phyloP scores from a whole-genome alignment of 805 yeast genomes.

The Brettanomyces sp. region DNA sequence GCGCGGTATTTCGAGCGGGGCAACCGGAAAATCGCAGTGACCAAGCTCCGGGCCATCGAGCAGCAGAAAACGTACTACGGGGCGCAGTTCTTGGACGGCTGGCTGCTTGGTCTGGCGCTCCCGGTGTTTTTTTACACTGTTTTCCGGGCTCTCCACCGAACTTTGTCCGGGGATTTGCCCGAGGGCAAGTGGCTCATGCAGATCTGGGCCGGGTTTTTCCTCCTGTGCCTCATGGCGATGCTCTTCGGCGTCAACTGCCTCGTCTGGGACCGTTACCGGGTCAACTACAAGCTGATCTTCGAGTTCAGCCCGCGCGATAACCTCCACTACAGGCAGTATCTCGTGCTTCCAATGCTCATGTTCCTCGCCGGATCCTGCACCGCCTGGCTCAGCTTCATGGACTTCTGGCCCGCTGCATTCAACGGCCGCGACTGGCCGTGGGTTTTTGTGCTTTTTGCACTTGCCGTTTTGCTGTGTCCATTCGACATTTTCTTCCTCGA shows the following conservation, averaged over 20 bases:
- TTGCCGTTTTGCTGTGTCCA: conserved; percentile 51
- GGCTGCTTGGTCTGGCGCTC: conserved; percentile 58
- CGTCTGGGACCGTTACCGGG: conserved; percentile 65
- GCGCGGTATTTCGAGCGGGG: conserved; percentile 61
- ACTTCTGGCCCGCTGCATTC: conserved; percentile 51
- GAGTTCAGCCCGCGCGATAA: conserved; percentile 70
- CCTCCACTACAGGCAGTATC: conserved; percentile 55
- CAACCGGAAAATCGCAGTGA: conserved; percentile 62
- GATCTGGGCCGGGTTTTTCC: conserved; percentile 86
- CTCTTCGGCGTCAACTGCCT: conserved; percentile 61
- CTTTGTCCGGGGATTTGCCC: conserved; percentile 30
- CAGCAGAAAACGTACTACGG: conserved; percentile 30
- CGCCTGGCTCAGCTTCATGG: conserved; percentile 66
- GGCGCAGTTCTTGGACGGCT: conserved; percentile 53
- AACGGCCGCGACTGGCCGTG: conserved; percentile 77
- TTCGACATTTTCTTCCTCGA: conserved; percentile 42
- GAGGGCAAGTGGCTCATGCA: conserved; percentile 63
- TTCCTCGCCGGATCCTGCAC: conserved; percentile 50
- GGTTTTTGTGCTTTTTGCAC: conserved; percentile 50
- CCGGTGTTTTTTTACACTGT: conserved; percentile 61
- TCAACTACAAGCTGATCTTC: conserved; percentile 87
- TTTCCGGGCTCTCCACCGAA: conserved; percentile 30
- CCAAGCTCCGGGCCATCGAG: conserved; percentile 48
- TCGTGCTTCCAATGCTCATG: conserved; percentile 53
- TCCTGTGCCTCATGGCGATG: conserved; percentile 49